These are phyloP conservation scores for Orbilia blumenaviensis DNA, from an alignment of 2,329 filamentous ascomycete genomes.

Conservation along the genomic window DNA sequence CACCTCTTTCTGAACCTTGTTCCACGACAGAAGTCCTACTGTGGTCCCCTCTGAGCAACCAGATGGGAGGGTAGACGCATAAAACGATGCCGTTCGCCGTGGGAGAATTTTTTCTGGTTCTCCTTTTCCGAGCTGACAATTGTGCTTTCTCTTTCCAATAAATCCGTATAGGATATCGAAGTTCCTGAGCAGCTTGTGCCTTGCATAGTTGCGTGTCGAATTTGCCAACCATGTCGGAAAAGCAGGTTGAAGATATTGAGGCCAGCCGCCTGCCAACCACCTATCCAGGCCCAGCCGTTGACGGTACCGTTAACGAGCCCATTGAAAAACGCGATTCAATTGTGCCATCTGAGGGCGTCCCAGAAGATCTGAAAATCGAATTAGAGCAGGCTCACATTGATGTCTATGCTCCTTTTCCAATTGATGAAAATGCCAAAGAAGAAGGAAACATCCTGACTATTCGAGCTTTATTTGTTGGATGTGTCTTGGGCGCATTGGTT, in stretches of 20 bases:
- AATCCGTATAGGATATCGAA: conserved; percentile 12
- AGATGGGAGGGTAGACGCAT: conserved; percentile 21
- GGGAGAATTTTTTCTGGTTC: conserved; percentile 14
- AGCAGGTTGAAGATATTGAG: conserved; percentile 49
- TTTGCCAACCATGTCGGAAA: conserved; percentile 42
- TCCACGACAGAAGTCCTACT: conserved; percentile 27
- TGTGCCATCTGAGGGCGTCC: conserved; percentile 47
- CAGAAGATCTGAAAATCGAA: conserved; percentile 42
- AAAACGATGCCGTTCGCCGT: conserved; percentile 19
- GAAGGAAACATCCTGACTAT: conserved; percentile 67
- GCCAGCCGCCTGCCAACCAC: conserved; percentile 18
- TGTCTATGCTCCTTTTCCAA: conserved; percentile 61
- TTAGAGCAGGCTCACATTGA: conserved; percentile 54
- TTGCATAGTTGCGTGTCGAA: conserved; percentile 15
- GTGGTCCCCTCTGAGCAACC: neutral
- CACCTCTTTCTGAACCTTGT: conserved; percentile 32
- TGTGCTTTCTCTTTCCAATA: conserved; percentile 25
- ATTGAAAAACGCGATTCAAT: conserved; percentile 32
- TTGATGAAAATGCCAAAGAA: conserved; percentile 62
- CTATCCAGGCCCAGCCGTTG: conserved; percentile 20
- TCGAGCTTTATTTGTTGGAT: conserved; percentile 68
- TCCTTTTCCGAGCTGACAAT: conserved; percentile 29
- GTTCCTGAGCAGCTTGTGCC: conserved; percentile 8
- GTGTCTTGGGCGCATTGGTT: conserved; percentile 69
- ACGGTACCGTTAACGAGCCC: conserved; percentile 18